These are phyloP conservation scores for Alternaria triticimaculans DNA, from an alignment of 2,329 filamentous ascomycete species.

Conservation along the genomic window DNA sequence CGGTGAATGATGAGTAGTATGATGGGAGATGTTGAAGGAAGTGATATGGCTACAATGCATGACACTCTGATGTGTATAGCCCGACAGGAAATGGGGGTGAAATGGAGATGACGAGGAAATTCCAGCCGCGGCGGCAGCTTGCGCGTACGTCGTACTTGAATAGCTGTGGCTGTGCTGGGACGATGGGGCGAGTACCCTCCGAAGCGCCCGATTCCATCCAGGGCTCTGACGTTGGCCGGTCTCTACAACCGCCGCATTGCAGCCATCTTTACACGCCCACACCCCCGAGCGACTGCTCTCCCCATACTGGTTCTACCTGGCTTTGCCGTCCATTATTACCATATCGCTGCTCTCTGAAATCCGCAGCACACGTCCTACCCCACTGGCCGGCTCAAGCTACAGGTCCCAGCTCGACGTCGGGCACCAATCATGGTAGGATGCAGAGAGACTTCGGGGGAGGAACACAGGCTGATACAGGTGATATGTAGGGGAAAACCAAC, in stretches of 20 bases:
- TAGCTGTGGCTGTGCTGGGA: slow-evolving; percentile 25
- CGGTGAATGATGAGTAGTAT: background rate
- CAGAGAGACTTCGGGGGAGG: slow-evolving; percentile 4
- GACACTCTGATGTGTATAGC: background rate
- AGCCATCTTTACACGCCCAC: slow-evolving; percentile 13
- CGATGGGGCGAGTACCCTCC: slow-evolving; percentile 9
- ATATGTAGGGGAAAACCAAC: slow-evolving; percentile 60
- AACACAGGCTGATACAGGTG: slow-evolving; percentile 25
- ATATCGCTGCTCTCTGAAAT: background rate
- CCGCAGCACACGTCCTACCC: slow-evolving; percentile 19
- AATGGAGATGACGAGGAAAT: background rate
- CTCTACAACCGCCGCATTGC: slow-evolving; percentile 2
- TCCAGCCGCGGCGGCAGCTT: slow-evolving; percentile 5
- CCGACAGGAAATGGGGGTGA: background rate
- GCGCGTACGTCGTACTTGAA: slow-evolving; percentile 8
- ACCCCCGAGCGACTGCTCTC: slow-evolving; percentile 14
- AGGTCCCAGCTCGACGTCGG: slow-evolving; percentile 35
- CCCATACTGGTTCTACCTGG: slow-evolving; percentile 1
- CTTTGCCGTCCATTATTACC: slow-evolving; percentile 4
- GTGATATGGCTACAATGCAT: background rate
- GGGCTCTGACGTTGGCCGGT: slow-evolving; percentile 14
- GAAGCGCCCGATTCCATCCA: slow-evolving; percentile 12
- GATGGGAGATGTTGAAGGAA: background rate
- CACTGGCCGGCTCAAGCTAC: slow-evolving; percentile 15
- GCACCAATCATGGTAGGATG: slow-evolving; percentile 46